Evolutionary conservation across 2,329 filamentous ascomycete genomes (phyloP).

Genomic region (Coleophoma crateriformis): DNA sequence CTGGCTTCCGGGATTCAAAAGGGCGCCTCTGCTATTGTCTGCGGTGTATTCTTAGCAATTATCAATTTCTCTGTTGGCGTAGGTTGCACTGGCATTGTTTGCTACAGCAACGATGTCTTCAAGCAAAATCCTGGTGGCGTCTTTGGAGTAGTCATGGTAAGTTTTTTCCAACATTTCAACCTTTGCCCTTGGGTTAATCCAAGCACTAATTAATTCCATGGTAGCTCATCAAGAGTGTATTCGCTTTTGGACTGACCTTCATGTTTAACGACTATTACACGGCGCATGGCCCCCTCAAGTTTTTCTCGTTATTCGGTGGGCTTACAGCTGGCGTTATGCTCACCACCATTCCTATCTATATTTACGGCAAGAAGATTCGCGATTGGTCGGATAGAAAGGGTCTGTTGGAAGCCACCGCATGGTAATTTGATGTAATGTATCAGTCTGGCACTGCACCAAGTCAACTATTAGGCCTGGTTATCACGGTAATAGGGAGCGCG

Average conservation of each 20-base stretch:
- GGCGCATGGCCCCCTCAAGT: background rate
- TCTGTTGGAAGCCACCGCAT: background rate
- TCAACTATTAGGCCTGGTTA: no score
- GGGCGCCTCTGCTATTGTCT: background rate
- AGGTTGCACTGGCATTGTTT: constrained; percentile 6
- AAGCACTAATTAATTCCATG: background rate
- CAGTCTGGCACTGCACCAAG: no score
- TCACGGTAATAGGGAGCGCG: no score
- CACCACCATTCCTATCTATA: constrained; percentile 5
- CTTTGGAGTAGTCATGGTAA: constrained; percentile 5
- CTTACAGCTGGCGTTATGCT: constrained; percentile 3
- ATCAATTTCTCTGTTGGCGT: constrained; percentile 5
- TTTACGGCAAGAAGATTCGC: constrained; percentile 5
- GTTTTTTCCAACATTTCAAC: background rate
- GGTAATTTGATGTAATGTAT: no score
- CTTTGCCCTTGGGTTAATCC: no score
- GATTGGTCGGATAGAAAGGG: background rate
- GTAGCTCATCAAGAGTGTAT: constrained; percentile 3
- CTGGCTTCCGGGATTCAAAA: constrained; percentile 1
- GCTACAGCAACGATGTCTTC: constrained; percentile 5
- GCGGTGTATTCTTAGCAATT: constrained; percentile 4
- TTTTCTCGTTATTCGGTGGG: constrained; percentile 2
- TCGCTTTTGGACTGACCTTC: constrained; percentile 7
- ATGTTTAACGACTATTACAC: constrained; percentile 4
- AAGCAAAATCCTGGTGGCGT: constrained; percentile 1